These are phyloP conservation scores for Phytophthora podocarpi DNA, from an alignment of 352 stramenopile species.

Conservation along the genomic window DNA sequence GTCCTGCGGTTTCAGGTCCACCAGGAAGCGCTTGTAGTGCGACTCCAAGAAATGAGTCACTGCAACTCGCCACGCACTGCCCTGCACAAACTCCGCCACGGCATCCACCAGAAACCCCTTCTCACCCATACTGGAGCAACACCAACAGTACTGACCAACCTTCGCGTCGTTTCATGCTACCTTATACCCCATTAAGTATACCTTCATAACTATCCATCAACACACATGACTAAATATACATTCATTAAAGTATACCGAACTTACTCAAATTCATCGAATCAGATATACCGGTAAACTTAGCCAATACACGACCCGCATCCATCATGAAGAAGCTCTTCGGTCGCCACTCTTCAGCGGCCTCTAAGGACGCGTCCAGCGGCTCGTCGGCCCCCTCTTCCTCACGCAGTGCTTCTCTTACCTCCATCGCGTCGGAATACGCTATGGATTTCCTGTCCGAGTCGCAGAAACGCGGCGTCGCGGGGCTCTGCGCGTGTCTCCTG, in stretches of 20 bases:
- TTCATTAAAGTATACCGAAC: no score
- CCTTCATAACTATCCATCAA: no score
- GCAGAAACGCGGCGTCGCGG: constrained; percentile 74
- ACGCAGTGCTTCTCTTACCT: not conserved
- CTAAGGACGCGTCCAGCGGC: not conserved
- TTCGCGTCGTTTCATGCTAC: constrained; percentile 22
- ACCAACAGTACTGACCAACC: no score
- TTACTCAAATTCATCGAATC: no score
- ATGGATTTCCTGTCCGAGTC: constrained; percentile 46
- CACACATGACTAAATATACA: constrained; percentile 26
- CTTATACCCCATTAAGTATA: no score
- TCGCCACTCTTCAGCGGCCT: constrained; percentile 3
- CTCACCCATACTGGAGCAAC: constrained; percentile 20
- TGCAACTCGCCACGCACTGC: constrained; percentile 48
- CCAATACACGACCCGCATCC: not conserved
- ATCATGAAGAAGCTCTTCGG: constrained; percentile 36
- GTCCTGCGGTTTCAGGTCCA: constrained; percentile 16
- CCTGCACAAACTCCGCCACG: constrained; percentile 74
- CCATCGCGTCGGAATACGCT: constrained; percentile 17
- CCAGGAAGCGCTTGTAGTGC: constrained; percentile 64
- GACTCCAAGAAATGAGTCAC: constrained; percentile 60
- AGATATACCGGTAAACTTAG: no score
- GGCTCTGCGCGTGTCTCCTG: constrained; percentile 72
- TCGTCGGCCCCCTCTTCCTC: not conserved
- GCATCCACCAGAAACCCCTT: constrained; percentile 81